phyloP scores from a whole-genome alignment of 768 basidiomycete species.

The Russula abietina region DNA sequence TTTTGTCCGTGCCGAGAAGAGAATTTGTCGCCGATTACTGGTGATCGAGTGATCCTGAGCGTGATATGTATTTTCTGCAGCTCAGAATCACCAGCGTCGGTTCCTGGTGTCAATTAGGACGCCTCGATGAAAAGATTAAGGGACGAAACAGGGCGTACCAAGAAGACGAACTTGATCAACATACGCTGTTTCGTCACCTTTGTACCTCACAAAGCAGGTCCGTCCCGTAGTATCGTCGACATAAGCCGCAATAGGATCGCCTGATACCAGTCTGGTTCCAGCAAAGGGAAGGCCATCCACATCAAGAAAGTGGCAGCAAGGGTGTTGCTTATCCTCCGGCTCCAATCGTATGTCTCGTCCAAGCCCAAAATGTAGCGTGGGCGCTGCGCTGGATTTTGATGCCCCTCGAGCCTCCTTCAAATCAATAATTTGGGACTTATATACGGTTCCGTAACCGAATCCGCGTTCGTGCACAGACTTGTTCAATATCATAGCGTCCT shows the following conservation, averaged over 20 bases:
- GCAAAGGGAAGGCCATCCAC: conserved; percentile 79
- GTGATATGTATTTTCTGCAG: conserved; percentile 92
- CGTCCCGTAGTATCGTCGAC: conserved; percentile 76
- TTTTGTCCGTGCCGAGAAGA: conserved; percentile 99
- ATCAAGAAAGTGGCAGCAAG: conserved; percentile 54
- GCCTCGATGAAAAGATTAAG: background rate
- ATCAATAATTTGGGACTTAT: conserved; percentile 91
- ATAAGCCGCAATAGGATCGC: conserved; percentile 82
- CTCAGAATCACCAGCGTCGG: conserved; percentile 81
- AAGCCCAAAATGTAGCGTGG: conserved; percentile 85
- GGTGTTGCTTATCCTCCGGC: conserved; percentile 43
- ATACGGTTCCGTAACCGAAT: conserved; percentile 93
- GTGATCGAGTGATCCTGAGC: conserved; percentile 86
- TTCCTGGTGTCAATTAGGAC: conserved; percentile 42
- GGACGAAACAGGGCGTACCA: conserved; percentile 42
- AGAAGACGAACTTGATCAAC: conserved; percentile 88
- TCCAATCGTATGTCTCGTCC: conserved; percentile 62
- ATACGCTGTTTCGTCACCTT: conserved; percentile 88
- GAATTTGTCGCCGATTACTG: conserved; percentile 99
- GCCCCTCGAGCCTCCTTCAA: conserved; percentile 74
- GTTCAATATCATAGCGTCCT: conserved; percentile 99
- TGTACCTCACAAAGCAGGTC: conserved; percentile 89
- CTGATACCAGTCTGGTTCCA: conserved; percentile 61
- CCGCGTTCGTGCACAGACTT: conserved; percentile 98
- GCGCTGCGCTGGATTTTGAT: conserved; percentile 46